Evolutionary conservation across 176 grass and related monocot species (phyloP), one percentile per base, ranked within the genome.

Genomic region (Oryza rufipogon): DNA sequence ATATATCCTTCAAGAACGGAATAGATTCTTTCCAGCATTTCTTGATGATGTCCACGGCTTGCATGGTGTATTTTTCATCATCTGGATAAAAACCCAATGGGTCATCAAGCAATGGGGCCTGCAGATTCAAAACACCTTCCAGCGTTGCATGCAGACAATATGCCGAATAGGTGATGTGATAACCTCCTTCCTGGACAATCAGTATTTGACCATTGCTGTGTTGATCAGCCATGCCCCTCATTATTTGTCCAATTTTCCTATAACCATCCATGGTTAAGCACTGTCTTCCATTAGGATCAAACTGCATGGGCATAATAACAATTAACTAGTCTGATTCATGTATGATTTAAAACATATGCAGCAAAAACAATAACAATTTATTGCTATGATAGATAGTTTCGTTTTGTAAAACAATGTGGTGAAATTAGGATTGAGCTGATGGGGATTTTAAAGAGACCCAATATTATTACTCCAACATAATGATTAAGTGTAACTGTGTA

Each of bases 231-330:
- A 95, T 34, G 25, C 25, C 30, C 77, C 92, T 77, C 73, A 93
- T 90, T 49, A 90, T 47, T 20, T 84, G 49, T 66, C 89, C 95
- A 52, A 95, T 90, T 68, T 76, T 92, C 82, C 87, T 90, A 11
- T 95, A 98, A 2, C 91, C 93, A 38, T 88, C 83, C 93, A 95
- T 98, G 13, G 91, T 93, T 70, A 98, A 67, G 86, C 96, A 98
- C 30, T 98, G 93, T 64, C 93, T 95, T 87, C 93, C 93, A 81
- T 97, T 97, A 30, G 88, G 95, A 68, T 98, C 93, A 41, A 98
- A 98, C 93, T 98, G 80, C 83, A 88, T 11, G 41, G 67, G 81
- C 25, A 80, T 34, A 64, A 84, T 20, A 15, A 60, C 16, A 25
- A 65, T 80, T 74, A 68, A 14, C 44, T 54, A 69, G 7, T 76